Percentiles rank a stretch among this genome's conserved stretches.
Conservation (phyloP, 2,329 filamentous ascomycete species). For the Aspergillus tamarii region DNA sequence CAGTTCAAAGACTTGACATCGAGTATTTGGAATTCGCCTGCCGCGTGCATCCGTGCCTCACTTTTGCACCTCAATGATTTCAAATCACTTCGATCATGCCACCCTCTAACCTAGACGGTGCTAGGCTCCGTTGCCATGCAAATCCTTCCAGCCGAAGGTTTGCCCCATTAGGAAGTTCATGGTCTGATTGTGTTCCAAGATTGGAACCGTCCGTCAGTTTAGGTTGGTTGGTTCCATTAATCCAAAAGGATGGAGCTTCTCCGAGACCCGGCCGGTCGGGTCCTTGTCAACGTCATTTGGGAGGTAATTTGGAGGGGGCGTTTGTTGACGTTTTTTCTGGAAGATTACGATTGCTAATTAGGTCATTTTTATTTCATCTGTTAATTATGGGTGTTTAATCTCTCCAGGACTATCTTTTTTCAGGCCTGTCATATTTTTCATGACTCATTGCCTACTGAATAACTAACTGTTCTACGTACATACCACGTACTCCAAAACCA, state of each 20-base stretch:
- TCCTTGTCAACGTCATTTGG: neutral
- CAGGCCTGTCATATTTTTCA: too few relatives aligned
- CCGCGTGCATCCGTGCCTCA: constrained; percentile 1
- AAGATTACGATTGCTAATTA: neutral
- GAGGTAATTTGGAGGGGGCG: neutral
- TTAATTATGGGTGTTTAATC: neutral
- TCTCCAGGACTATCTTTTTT: too few relatives aligned
- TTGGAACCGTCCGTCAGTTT: neutral
- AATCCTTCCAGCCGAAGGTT: neutral
- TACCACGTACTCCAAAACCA: neutral
- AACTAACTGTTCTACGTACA: too few relatives aligned
- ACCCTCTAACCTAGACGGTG: constrained; percentile 7
- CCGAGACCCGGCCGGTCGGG: constrained; percentile 1
- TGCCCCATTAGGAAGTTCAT: neutral
- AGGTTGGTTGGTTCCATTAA: neutral
- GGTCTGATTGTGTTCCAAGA: neutral
- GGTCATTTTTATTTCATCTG: neutral
- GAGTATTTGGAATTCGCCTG: constrained; percentile 15
- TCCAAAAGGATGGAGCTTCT: neutral
- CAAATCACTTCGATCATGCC: constrained; percentile 16
- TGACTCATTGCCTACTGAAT: too few relatives aligned
- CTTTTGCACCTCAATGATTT: constrained; percentile 1
- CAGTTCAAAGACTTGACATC: neutral
- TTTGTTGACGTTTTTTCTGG: neutral
- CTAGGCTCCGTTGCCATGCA: neutral